Conservation (phyloP, 768 basidiomycete species). For the Heimioporus sp. region DNA sequence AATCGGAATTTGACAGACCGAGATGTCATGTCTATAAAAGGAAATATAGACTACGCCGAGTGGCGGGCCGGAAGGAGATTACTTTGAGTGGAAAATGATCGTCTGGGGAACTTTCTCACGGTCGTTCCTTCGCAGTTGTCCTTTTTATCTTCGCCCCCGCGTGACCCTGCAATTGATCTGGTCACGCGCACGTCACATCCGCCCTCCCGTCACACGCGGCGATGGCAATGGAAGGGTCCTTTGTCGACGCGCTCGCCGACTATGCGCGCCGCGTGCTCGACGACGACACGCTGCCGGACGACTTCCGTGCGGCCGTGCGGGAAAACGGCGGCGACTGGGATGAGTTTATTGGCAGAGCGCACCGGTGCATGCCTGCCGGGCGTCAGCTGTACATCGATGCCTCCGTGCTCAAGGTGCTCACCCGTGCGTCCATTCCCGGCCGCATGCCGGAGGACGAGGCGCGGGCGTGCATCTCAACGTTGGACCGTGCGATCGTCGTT, state of each 20-base stretch:
- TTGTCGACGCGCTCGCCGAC: constrained; percentile 1
- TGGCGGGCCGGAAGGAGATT: constrained; percentile 36
- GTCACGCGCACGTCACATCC: constrained; percentile 36
- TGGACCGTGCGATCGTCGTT: constrained; percentile 83
- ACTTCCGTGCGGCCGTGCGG: constrained; percentile 11
- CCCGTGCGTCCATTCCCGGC: constrained; percentile 23
- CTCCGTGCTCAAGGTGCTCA: constrained; percentile 55
- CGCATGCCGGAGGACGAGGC: no score
- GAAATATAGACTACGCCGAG: constrained; percentile 51
- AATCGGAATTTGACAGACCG: constrained; percentile 42
- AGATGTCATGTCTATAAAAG: constrained; percentile 69
- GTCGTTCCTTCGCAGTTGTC: constrained; percentile 43
- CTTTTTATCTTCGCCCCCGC: constrained; percentile 59
- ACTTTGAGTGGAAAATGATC: constrained; percentile 44
- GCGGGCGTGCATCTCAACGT: constrained; percentile 47
- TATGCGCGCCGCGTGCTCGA: constrained; percentile 17
- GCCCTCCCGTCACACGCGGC: constrained; percentile 8
- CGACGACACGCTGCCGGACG: not conserved
- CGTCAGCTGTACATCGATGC: constrained; percentile 77
- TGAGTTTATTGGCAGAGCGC: constrained; percentile 43
- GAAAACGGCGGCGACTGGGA: constrained; percentile 20
- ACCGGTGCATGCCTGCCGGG: constrained; percentile 37
- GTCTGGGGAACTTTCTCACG: constrained; percentile 54
- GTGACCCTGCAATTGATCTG: constrained; percentile 39
- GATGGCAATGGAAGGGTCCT: not conserved